phyloP scores from a whole-genome alignment of 2,329 filamentous ascomycete genomes.

The Huntiella abstrusa region DNA sequence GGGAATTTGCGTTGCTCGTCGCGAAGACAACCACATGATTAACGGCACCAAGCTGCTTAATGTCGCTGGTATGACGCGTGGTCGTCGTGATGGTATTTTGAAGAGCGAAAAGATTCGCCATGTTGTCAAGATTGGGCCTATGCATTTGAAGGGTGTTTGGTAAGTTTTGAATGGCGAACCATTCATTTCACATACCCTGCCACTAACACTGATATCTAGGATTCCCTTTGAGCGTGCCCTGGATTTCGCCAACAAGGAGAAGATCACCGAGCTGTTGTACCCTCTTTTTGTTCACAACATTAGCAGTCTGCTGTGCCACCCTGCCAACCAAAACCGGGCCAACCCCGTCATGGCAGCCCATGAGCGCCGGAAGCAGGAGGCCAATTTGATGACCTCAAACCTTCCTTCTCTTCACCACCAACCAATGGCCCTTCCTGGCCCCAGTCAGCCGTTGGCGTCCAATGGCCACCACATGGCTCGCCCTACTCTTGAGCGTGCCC shows the following conservation, averaged over 20 bases:
- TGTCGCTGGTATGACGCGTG: constrained; percentile 93
- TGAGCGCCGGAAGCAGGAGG: constrained; percentile 56
- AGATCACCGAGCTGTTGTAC: constrained; percentile 89
- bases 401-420: constrained; percentile 48
- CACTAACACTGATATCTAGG: constrained; percentile 29
- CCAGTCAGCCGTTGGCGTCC: constrained; percentile 37
- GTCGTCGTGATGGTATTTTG: constrained; percentile 82
- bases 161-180: constrained; percentile 25
- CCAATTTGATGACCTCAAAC: constrained; percentile 38
- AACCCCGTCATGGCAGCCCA: constrained; percentile 76
- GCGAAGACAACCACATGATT: constrained; percentile 98
- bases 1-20: constrained; percentile 82
- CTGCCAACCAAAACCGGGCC: constrained; percentile 65
- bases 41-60: constrained; percentile 95
- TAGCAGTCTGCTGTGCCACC: constrained; percentile 80
- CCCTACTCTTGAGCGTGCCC: constrained; percentile 62
- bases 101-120: constrained; percentile 96
- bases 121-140: constrained; percentile 96
- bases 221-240: constrained; percentile 96
- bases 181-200: constrained; percentile 10
- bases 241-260: constrained; percentile 98
- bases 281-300: constrained; percentile 97
- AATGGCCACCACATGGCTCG: constrained; percentile 50
- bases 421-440: constrained; percentile 39
- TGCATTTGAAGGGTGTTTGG: constrained; percentile 98